These are phyloP conservation scores for Cystobasidiaceae sp. DNA, from an alignment of 1,284 basidiomycete genomes.

Conservation along the genomic window DNA sequence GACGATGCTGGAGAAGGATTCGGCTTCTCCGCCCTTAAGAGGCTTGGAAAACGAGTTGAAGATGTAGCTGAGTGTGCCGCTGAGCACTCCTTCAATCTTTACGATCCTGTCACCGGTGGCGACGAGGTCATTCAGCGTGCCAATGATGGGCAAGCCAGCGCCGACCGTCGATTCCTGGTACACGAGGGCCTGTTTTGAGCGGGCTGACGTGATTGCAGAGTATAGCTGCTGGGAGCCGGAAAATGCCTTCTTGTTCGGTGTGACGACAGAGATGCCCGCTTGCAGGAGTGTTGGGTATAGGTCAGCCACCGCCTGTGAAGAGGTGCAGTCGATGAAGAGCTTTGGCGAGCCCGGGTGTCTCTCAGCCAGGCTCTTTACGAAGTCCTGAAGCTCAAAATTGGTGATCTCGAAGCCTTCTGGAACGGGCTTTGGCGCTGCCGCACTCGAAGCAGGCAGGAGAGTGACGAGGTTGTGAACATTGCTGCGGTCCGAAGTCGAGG, in stretches of 20 bases:
- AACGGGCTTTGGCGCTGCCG: constrained; percentile 45
- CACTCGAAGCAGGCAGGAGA: constrained; percentile 39
- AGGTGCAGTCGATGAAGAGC: constrained; percentile 89
- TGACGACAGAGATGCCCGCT: constrained; percentile 79
- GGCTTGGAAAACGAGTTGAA: constrained; percentile 85
- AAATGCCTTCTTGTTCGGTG: constrained; percentile 97
- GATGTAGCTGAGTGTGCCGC: constrained; percentile 96
- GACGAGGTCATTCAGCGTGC: constrained; percentile 84
- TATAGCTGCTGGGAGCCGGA: constrained; percentile 71
- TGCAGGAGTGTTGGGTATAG: constrained; percentile 77
- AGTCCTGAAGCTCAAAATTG: constrained; percentile 41
- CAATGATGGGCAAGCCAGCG: constrained; percentile 87
- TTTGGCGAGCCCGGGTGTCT: constrained; percentile 52
- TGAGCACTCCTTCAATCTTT: constrained; percentile 67
- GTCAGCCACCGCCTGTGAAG: constrained; percentile 73
- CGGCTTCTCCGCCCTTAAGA: constrained; percentile 48
- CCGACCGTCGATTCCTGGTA: constrained; percentile 94
- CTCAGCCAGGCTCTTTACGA: constrained; percentile 45
- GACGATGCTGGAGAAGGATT: constrained; percentile 81
- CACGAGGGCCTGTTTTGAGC: constrained; percentile 60
- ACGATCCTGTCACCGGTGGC: constrained; percentile 77
- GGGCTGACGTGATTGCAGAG: constrained; percentile 60
- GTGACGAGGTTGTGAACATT: constrained; percentile 32
- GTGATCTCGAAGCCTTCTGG: constrained; percentile 51
- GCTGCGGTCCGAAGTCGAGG: constrained; percentile 46